These are phyloP conservation scores for Beauveria australis DNA, from an alignment of 2,329 filamentous ascomycete species.

Conservation along the genomic window DNA sequence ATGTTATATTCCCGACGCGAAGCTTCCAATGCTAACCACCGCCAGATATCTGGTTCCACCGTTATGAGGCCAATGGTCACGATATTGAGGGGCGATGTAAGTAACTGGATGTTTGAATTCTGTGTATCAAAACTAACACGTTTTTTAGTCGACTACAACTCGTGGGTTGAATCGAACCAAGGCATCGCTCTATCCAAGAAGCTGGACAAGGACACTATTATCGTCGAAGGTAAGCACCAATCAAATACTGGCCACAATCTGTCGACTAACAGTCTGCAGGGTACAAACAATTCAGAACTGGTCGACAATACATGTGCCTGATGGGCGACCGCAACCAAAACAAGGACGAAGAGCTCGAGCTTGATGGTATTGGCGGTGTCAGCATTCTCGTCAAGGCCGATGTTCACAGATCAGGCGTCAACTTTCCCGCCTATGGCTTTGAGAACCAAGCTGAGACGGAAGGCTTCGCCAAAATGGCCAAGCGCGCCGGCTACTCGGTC, in stretches of 20 bases:
- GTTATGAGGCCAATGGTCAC: slow-evolving; percentile 63
- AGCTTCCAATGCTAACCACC: slow-evolving; percentile 18
- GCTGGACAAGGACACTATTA: slow-evolving; percentile 70
- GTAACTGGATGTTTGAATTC: slow-evolving; percentile 23
- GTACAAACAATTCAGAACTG: slow-evolving; percentile 89
- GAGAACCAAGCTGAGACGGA: slow-evolving; percentile 99
- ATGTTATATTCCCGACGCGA: slow-evolving; percentile 31
- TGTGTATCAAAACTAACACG: slow-evolving; percentile 11
- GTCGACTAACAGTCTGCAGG: slow-evolving; percentile 40
- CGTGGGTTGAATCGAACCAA: slow-evolving; percentile 91
- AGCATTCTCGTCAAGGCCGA: slow-evolving; percentile 98
- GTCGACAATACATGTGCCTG: slow-evolving; percentile 77
- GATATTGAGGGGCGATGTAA: slow-evolving; percentile 94
- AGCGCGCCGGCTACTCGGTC: slow-evolving; percentile 86
- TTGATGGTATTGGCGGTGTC: slow-evolving; percentile 94
- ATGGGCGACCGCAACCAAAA: slow-evolving; percentile 91
- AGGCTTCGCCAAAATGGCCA: slow-evolving; percentile 98
- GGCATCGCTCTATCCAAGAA: slow-evolving; percentile 64
- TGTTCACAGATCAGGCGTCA: slow-evolving; percentile 96
- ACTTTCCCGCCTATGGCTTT: slow-evolving; percentile 93
- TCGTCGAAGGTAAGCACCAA: slow-evolving; percentile 68
- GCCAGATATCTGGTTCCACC: slow-evolving; percentile 92
- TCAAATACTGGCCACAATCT: not conserved
- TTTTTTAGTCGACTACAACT: slow-evolving; percentile 86
- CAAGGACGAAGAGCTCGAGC: slow-evolving; percentile 83